Evolutionary conservation across 257 asterid genomes (phyloP).

Genomic region (Galeopsis tetrahit): DNA sequence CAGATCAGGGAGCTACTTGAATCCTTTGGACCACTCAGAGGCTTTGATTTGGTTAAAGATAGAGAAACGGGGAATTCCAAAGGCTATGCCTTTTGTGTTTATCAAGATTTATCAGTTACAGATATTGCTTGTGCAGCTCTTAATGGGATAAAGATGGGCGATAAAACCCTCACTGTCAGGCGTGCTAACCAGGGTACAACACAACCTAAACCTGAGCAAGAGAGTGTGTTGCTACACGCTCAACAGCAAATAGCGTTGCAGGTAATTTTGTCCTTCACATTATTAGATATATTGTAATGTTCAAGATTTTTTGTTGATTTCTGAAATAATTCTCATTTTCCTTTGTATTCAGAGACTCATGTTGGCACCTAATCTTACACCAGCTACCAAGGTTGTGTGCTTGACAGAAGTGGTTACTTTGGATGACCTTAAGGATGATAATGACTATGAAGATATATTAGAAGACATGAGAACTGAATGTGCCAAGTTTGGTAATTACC

Average conservation of each 20-base stretch:
- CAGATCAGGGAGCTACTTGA: slow-evolving; percentile 96
- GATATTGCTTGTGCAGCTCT: slow-evolving; percentile 99
- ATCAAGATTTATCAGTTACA: slow-evolving; percentile 86
- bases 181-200: slow-evolving; percentile 93
- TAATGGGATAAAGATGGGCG: slow-evolving; percentile 98
- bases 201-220: slow-evolving; percentile 97
- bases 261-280: slow-evolving; percentile 44
- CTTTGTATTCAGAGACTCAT: slow-evolving; percentile 61
- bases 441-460: slow-evolving; percentile 80
- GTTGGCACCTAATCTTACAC: slow-evolving; percentile 56
- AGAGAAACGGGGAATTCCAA: slow-evolving; percentile 98
- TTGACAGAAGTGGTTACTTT: slow-evolving; percentile 67
- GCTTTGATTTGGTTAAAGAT: slow-evolving; percentile 95
- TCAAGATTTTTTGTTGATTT: neutral
- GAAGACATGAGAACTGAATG: slow-evolving; percentile 94
- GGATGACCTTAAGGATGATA: slow-evolving; percentile 77
- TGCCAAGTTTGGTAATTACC: slow-evolving; percentile 61
- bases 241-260: slow-evolving; percentile 96
- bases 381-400: slow-evolving; percentile 85
- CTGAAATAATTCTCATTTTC: neutral
- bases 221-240: slow-evolving; percentile 82
- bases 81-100: slow-evolving; percentile 99
- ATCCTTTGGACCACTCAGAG: slow-evolving; percentile 96
- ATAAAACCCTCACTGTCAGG: slow-evolving; percentile 92
- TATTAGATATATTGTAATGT: neutral